phyloP scores from a whole-genome alignment of 2,329 filamentous ascomycete species.

The Clonostachys rhizophaga region DNA sequence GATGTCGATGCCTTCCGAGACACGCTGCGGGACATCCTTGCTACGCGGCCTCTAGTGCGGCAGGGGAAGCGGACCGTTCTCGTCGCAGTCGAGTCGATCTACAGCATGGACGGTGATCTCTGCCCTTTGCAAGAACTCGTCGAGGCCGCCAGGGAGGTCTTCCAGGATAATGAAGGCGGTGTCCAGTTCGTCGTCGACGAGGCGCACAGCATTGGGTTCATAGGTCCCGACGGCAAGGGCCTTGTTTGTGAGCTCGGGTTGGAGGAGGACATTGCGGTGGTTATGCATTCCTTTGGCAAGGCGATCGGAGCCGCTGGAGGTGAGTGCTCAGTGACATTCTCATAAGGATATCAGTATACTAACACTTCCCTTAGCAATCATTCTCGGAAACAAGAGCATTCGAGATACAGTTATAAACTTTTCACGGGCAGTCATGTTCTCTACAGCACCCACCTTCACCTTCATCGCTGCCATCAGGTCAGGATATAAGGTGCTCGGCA shows the following conservation, averaged over 20 bases:
- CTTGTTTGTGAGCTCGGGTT: conserved; percentile 43
- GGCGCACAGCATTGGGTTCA: conserved; percentile 46
- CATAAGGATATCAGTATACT: neutral
- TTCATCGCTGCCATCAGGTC: conserved; percentile 53
- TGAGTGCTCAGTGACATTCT: neutral
- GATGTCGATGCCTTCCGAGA: conserved; percentile 21
- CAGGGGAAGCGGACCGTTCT: conserved; percentile 23
- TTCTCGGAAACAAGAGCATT: conserved; percentile 29
- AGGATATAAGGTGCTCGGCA: conserved; percentile 34
- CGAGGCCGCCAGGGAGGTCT: conserved; percentile 21
- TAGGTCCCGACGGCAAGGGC: conserved; percentile 41
- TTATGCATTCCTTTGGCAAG: conserved; percentile 48
- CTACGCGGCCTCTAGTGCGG: neutral
- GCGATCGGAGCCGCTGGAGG: conserved; percentile 26
- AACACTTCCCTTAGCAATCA: conserved; percentile 26
- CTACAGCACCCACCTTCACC: conserved; percentile 62
- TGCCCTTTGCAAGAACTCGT: conserved; percentile 31
- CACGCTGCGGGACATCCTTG: conserved; percentile 20
- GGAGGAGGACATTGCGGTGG: conserved; percentile 40
- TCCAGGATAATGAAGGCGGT: conserved; percentile 24
- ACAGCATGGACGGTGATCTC: conserved; percentile 43
- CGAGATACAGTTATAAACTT: conserved; percentile 70
- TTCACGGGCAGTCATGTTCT: conserved; percentile 71
- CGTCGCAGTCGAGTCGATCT: conserved; percentile 32
- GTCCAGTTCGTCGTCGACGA: conserved; percentile 51